Percentiles rank a stretch among this genome's conserved stretches.
Evolutionary conservation across 75 land plant species (phyloP).

Genomic region (Pinus tabuliformis): DNA sequence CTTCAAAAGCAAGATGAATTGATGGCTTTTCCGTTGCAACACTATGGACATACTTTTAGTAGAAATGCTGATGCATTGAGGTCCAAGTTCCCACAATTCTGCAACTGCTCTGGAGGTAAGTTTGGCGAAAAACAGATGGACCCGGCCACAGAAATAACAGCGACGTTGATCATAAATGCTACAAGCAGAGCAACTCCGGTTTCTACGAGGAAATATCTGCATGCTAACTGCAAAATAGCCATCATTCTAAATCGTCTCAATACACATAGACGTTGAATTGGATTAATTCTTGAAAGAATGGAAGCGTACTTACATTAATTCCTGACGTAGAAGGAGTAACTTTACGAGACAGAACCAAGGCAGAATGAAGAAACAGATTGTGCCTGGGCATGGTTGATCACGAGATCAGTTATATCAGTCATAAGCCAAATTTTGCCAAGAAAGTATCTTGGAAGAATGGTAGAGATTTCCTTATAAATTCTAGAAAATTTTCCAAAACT

Average conservation of each 20-base stretch:
- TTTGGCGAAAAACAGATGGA: conserved; percentile 40
- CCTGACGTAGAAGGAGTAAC: conserved; percentile 64
- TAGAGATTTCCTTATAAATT: too few species aligned
- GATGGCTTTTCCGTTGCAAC: too few species aligned
- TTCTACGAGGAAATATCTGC: conserved; percentile 54
- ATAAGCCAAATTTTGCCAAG: neutral
- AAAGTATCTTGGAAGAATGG: too few species aligned
- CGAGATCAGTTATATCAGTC: too few species aligned
- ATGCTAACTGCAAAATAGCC: conserved; percentile 45
- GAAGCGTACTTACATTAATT: conserved; percentile 52
- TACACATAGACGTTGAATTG: neutral
- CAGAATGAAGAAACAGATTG: conserved; percentile 90
- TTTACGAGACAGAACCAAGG: conserved; percentile 83
- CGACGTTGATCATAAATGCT: conserved; percentile 62
- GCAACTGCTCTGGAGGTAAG: conserved; percentile 18
- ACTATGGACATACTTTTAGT: conserved; percentile 32
- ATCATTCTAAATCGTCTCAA: neutral
- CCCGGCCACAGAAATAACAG: conserved; percentile 65
- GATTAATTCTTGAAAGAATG: neutral
- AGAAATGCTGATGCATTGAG: conserved; percentile 74
- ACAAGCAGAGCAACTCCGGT: conserved; percentile 65
- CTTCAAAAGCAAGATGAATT: too few species aligned
- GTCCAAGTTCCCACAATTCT: conserved; percentile 43
- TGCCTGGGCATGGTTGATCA: conserved; percentile 43
- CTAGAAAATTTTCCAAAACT: too few species aligned